phyloP scores from a whole-genome alignment of 176 grass and related monocot genomes.

The Paspalum vaginatum region DNA sequence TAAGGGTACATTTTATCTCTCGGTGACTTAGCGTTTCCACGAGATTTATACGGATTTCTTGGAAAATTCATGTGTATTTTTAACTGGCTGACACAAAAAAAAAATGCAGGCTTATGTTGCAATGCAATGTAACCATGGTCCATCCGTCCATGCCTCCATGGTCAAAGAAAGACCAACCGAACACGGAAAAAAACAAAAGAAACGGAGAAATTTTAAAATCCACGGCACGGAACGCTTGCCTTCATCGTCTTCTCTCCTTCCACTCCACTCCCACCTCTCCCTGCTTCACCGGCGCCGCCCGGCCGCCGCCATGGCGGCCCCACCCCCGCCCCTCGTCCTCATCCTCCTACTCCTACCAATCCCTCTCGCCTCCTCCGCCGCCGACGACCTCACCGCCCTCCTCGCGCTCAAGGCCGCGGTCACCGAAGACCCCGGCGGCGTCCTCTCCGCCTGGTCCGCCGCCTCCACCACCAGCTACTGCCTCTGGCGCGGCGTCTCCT shows the following conservation, averaged over 20 bases:
- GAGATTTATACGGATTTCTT: too few species aligned
- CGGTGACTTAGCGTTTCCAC: too few species aligned
- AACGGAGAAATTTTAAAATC: not conserved
- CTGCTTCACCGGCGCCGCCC: not conserved
- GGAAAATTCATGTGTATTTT: too few species aligned
- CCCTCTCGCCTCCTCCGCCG: not conserved
- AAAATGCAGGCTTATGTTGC: too few species aligned
- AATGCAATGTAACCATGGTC: too few species aligned
- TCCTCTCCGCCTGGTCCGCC: conserved; percentile 49
- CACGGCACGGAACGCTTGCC: not conserved
- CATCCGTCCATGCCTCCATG: too few species aligned
- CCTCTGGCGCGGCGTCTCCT: conserved; percentile 64
- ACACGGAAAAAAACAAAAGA: too few species aligned
- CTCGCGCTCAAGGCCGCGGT: conserved; percentile 55
- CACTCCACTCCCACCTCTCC: not conserved
- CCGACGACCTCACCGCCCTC: conserved; percentile 43
- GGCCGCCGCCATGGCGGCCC: conserved; percentile 46
- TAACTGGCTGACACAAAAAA: too few species aligned
- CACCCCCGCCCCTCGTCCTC: not conserved
- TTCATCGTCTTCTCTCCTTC: conserved; percentile 12
- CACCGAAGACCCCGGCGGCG: conserved; percentile 42
- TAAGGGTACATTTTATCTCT: too few species aligned
- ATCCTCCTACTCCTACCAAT: conserved; percentile 14
- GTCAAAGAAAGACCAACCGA: too few species aligned
- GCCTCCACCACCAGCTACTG: conserved; percentile 33